Percentiles rank a stretch among this genome's conserved stretches.
Conservation (phyloP, 2,329 filamentous ascomycete species). For the Rachicladosporium sp. region DNA sequence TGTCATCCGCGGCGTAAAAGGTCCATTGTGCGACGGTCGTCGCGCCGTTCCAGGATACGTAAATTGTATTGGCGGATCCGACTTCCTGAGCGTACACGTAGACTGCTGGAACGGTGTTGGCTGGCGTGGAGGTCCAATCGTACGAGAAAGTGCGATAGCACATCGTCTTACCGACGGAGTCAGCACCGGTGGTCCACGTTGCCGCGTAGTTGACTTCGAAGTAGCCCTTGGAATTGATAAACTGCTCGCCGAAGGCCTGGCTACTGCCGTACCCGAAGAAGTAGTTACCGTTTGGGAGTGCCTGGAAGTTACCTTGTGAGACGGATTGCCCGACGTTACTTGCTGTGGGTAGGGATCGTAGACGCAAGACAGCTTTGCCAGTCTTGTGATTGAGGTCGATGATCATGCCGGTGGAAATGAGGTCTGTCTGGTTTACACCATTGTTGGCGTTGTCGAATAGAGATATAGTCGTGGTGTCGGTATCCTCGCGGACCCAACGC, state of each 20-base stretch:
- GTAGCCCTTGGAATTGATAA: constrained; percentile 26
- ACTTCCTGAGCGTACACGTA: constrained; percentile 20
- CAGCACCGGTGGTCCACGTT: neutral
- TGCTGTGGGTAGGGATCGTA: constrained; percentile 8
- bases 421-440: constrained; percentile 8
- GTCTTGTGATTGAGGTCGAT: constrained; percentile 13
- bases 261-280: constrained; percentile 42
- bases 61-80: constrained; percentile 23
- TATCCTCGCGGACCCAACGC: constrained; percentile 28
- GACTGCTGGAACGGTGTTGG: constrained; percentile 22
- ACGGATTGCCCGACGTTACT: constrained; percentile 1
- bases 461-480: constrained; percentile 34
- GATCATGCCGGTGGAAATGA: constrained; percentile 13
- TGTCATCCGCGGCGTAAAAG: constrained; percentile 27
- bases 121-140: constrained; percentile 29
- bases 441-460: constrained; percentile 40
- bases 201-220: constrained; percentile 14
- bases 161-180: constrained; percentile 10
- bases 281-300: constrained; percentile 38
- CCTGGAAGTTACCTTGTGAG: constrained; percentile 40
- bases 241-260: constrained; percentile 26
- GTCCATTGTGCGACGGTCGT: constrained; percentile 34
- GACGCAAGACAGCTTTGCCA: constrained; percentile 10
- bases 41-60: constrained; percentile 40
- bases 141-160: constrained; percentile 42